Evolutionary conservation across 2,329 filamentous ascomycete species (phyloP), one percentile per base, ranked within the genome.

Genomic region (Hymenotorrendiella dingleyae): DNA sequence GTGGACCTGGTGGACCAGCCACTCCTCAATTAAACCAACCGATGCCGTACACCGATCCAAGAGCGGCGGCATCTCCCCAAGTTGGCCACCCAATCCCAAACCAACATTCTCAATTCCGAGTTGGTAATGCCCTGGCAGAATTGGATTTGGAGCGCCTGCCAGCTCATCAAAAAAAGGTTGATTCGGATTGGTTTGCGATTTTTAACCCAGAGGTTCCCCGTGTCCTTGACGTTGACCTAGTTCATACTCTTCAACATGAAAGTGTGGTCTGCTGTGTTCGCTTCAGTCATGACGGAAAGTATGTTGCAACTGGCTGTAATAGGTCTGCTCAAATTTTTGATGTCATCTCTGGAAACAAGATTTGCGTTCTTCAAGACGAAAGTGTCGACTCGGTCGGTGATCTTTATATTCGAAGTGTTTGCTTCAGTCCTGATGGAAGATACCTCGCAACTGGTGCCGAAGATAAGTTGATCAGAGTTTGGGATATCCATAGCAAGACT

Each of bases 271-370:
- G 93, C 74, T 98, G 93, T 63, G 93, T 98, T 26, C 80, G 93
- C 45, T 98, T 98, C 72, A 97, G 91, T 63, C 80, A 86, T 42
- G 93, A 98, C 60, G 93, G 93, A 54, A 90, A 94, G 61, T 96
- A 87, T 56, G 86, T 98, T 42, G 93, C 93, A 6, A 98, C 93
- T 4, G 93, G 93, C 32, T 97, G 93, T 73, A 98, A 98, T 67
- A 76, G 90, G 51, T 95, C 89, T n/a, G 93, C 93, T n/a, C 91
- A 97, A 67, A 98, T 98, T 57, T 98, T 93, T 64, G 93, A 98
- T 53, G 91, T 97, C 30, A 75, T 80, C 57, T 85, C 80, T 12
- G 93, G 93, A 43, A 80, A 87, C 55, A 93, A 91, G 64, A 81
- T 97, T 40, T 93, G 87, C 54, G 84, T 93, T 46, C 72, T 97